Evolutionary conservation across 75 land plant genomes (phyloP).

Genomic region (Selaginella tamariscina): DNA sequence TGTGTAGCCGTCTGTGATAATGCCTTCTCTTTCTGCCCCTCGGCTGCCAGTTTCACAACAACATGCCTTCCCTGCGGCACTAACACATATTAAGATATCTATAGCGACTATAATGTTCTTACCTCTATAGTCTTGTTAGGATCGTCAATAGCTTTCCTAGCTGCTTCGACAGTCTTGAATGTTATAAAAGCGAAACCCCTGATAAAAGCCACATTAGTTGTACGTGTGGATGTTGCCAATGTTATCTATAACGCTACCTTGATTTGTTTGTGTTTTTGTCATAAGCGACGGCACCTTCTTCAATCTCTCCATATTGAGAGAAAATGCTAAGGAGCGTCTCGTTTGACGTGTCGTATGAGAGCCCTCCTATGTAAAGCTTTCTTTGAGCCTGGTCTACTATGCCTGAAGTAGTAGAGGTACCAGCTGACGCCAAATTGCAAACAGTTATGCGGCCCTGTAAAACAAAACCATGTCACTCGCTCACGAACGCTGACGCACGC

Average conservation of each 20-base stretch:
- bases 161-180: slow-evolving; percentile 55
- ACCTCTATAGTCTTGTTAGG: slow-evolving; percentile 59
- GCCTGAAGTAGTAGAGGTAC: slow-evolving; percentile 27
- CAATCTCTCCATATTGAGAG: slow-evolving; percentile 64
- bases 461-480: not conserved
- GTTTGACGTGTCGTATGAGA: slow-evolving; percentile 51
- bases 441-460: slow-evolving; percentile 60
- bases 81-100: no score
- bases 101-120: no score
- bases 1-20: slow-evolving; percentile 24
- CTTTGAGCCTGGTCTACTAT: slow-evolving; percentile 46
- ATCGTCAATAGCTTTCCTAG: slow-evolving; percentile 54
- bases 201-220: not conserved
- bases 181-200: slow-evolving; percentile 84
- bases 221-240: not conserved
- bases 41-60: slow-evolving; percentile 59
- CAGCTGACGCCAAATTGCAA: slow-evolving; percentile 59
- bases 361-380: slow-evolving; percentile 66
- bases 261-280: slow-evolving; percentile 65
- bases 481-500: not conserved
- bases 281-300: slow-evolving; percentile 80
- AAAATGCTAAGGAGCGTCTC: slow-evolving; percentile 50
- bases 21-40: slow-evolving; percentile 40
- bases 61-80: slow-evolving; percentile 51
- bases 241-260: slow-evolving; percentile 20